A percentile compares a stretch with the other conserved stretches of the same genome.
Conservation (phyloP, 305 asterid genomes). For the Solanum chacoense region DNA sequence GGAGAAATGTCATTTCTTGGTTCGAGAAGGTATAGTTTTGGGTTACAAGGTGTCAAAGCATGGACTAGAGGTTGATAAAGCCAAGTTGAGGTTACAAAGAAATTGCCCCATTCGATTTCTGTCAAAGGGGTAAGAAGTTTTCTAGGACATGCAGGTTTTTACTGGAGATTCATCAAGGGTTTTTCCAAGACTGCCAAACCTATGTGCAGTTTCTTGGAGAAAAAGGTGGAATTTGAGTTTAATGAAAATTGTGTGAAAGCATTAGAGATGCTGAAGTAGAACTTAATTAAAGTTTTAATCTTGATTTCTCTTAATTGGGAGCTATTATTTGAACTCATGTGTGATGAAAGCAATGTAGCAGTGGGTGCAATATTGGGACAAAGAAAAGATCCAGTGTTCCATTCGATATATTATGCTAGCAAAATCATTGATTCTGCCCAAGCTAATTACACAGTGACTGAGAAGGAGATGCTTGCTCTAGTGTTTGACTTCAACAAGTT, state of each 20-base stretch:
- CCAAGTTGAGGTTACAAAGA: not conserved
- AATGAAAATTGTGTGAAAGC: not conserved
- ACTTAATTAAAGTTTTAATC: not conserved
- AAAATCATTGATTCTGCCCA: not conserved
- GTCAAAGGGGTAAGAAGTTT: not conserved
- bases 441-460: not conserved
- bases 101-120: not conserved
- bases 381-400: not conserved
- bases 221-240: not conserved
- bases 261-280: not conserved
- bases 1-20: not conserved
- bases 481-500: not conserved
- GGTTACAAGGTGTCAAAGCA: not conserved
- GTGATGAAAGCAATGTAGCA: not conserved
- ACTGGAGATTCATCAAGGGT: not conserved
- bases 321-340: not conserved
- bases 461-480: not conserved
- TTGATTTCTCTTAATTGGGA: not conserved
- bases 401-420: not conserved
- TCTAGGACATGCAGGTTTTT: not conserved
- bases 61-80: not conserved
- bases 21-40: not conserved
- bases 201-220: not conserved
- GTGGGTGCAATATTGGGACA: not conserved
- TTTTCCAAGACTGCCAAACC: not conserved